These are phyloP conservation scores for Diaporthe citri DNA, from an alignment of 2,329 filamentous ascomycete species.

Conservation along the genomic window DNA sequence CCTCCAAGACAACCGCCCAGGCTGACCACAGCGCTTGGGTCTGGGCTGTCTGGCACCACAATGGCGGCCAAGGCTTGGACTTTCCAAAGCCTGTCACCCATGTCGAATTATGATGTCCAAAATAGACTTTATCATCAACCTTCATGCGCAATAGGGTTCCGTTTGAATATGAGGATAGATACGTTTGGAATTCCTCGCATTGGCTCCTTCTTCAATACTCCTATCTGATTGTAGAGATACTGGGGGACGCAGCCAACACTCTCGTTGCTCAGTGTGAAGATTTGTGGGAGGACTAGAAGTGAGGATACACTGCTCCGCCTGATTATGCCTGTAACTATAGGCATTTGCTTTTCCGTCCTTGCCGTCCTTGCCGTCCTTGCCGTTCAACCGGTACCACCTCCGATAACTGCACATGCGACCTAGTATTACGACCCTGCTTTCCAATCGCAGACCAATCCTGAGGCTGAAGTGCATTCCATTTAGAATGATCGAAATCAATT, in stretches of 20 bases:
- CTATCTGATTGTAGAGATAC: too few species aligned
- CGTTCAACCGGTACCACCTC: not conserved
- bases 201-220: not conserved
- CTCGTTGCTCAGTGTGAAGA: too few species aligned
- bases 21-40: not conserved
- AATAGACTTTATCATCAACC: not conserved
- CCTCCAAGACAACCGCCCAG: constrained; percentile 16
- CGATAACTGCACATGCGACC: not conserved
- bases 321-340: not conserved
- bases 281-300: not conserved
- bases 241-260: not conserved
- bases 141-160: not conserved
- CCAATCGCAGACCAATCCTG: not conserved
- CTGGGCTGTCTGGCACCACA: not conserved
- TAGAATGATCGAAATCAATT: too few species aligned
- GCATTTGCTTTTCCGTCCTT: not conserved
- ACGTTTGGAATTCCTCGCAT: not conserved
- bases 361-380: not conserved
- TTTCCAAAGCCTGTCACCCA: not conserved
- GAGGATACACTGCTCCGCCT: not conserved
- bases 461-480: not conserved
- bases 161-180: not conserved
- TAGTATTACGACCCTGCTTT: accelerated
- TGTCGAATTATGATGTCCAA: not conserved
- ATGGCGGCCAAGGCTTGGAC: constrained; percentile 12